phyloP scores from a whole-genome alignment of 2,329 filamentous ascomycete genomes.

The Beauveria rudraprayagi region DNA sequence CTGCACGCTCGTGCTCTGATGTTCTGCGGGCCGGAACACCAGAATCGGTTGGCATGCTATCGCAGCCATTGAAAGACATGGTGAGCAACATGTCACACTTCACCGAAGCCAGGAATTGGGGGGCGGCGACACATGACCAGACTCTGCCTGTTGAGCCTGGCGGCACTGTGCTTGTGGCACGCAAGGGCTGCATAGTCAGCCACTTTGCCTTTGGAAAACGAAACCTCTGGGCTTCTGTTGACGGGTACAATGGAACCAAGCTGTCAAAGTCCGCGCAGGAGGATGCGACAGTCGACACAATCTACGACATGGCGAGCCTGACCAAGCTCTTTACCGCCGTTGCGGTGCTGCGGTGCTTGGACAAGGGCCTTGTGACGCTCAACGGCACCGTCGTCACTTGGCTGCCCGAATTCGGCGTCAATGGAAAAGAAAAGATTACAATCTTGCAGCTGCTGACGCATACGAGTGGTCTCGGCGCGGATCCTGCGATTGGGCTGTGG shows the following conservation, averaged over 20 bases:
- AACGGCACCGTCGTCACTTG: constrained; percentile 23
- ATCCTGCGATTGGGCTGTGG: constrained; percentile 21
- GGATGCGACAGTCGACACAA: constrained; percentile 23
- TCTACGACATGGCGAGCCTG: constrained; percentile 32
- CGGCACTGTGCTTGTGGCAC: constrained; percentile 16
- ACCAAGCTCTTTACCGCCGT: constrained; percentile 30
- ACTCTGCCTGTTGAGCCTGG: constrained; percentile 20
- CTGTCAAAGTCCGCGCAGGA: constrained; percentile 20
- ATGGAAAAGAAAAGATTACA: constrained; percentile 27
- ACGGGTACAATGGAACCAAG: constrained; percentile 19
- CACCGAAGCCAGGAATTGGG: constrained; percentile 14
- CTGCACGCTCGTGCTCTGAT: background rate
- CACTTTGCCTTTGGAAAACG: constrained; percentile 21
- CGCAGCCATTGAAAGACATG: constrained; percentile 17
- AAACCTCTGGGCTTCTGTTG: constrained; percentile 20
- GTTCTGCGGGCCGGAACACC: constrained; percentile 12
- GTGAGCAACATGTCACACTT: constrained; percentile 17
- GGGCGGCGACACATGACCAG: constrained; percentile 11
- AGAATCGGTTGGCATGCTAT: constrained; percentile 24
- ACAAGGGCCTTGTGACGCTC: constrained; percentile 18
- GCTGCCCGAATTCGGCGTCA: constrained; percentile 23
- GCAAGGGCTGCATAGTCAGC: constrained; percentile 18
- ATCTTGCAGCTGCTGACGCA: constrained; percentile 26
- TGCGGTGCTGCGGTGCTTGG: constrained; percentile 23
- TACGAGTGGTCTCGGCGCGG: constrained; percentile 24